Conservation (phyloP, 768 basidiomycete genomes). For the Boletus tomentosulus region DNA sequence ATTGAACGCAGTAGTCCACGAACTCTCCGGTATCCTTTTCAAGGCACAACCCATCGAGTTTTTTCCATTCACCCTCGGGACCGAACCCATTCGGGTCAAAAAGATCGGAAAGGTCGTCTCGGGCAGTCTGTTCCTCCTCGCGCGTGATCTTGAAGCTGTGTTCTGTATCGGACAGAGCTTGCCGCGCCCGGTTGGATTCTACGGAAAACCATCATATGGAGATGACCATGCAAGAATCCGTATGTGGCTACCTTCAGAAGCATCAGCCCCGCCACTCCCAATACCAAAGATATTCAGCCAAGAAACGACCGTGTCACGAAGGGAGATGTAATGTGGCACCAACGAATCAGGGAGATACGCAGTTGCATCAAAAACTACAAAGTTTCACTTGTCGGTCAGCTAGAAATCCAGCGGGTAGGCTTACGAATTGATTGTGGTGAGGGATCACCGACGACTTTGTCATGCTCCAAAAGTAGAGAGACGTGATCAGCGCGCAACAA, state of each 20-base stretch:
- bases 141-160: slow-evolving; percentile 48
- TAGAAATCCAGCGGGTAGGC: slow-evolving; percentile 22
- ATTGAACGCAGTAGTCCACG: slow-evolving; percentile 33
- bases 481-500: slow-evolving; percentile 67
- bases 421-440: slow-evolving; percentile 51
- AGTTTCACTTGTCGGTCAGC: background rate
- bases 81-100: slow-evolving; percentile 69
- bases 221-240: background rate
- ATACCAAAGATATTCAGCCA: slow-evolving; percentile 66
- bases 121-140: slow-evolving; percentile 50
- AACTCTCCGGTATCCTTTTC: slow-evolving; percentile 87
- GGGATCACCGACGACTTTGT: slow-evolving; percentile 56
- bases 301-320: slow-evolving; percentile 56
- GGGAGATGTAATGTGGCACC: slow-evolving; percentile 65
- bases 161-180: slow-evolving; percentile 62
- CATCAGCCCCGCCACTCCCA: slow-evolving; percentile 35
- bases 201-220: background rate
- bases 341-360: slow-evolving; percentile 84
- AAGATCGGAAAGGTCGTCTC: slow-evolving; percentile 59
- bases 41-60: slow-evolving; percentile 78
- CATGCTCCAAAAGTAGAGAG: slow-evolving; percentile 71
- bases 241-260: slow-evolving; percentile 37
- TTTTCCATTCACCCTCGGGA: slow-evolving; percentile 90
- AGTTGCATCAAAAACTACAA: slow-evolving; percentile 69
- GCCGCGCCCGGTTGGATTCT: slow-evolving; percentile 61